Evolutionary conservation across 208 protist species (phyloP).

Genomic region (Trypanosoma cruzi): DNA sequence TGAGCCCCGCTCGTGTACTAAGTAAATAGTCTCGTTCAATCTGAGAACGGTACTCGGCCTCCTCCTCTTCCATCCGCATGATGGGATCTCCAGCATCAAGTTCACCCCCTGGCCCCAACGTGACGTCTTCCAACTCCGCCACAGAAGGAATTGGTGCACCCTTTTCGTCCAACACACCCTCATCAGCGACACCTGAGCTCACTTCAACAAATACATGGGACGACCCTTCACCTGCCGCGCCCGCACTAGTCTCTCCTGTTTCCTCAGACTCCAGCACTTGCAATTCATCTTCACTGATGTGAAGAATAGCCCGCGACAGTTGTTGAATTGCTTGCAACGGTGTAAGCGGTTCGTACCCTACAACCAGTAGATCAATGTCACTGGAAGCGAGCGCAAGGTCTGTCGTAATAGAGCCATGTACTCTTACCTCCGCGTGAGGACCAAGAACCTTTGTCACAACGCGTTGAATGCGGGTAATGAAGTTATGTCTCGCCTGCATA

Average conservation of each 20-base stretch:
- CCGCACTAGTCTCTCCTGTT: neutral
- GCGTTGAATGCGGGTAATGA: constrained; percentile 64
- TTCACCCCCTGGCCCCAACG: constrained; percentile 8
- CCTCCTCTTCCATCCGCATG: constrained; percentile 54
- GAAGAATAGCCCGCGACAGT: constrained; percentile 56
- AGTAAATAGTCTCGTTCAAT: constrained; percentile 85
- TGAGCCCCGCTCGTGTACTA: constrained; percentile 43
- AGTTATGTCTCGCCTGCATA: constrained; percentile 41
- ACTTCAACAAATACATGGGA: neutral
- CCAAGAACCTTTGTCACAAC: constrained; percentile 41
- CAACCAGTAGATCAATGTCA: constrained; percentile 84
- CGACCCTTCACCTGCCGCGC: neutral
- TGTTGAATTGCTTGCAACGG: constrained; percentile 73
- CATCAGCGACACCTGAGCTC: neutral
- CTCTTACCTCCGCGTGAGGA: constrained; percentile 44
- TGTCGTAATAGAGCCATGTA: constrained; percentile 82
- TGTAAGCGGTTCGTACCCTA: constrained; percentile 63
- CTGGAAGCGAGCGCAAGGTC: constrained; percentile 75
- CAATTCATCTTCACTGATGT: constrained; percentile 44
- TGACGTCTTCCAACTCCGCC: constrained; percentile 5
- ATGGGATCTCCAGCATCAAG: constrained; percentile 16
- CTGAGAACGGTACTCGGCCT: constrained; percentile 76
- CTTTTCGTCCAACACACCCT: constrained; percentile 4
- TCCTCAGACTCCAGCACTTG: constrained; percentile 27
- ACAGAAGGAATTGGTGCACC: neutral